Evolutionary conservation across 1,139 yeast genomes (phyloP).

Genomic region (Yamadazyma triangularis): DNA sequence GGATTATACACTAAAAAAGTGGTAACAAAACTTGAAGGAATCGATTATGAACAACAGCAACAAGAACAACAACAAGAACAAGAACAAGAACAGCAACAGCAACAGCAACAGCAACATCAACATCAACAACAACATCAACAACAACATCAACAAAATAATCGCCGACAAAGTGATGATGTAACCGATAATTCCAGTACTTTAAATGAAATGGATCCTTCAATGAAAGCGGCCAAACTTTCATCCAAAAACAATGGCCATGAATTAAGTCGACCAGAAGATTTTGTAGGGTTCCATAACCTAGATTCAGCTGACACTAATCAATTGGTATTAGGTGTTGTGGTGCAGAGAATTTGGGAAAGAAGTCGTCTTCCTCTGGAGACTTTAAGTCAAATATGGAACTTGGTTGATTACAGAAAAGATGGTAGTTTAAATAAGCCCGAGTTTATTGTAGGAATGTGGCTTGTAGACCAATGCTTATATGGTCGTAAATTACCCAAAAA

Average conservation of each 20-base stretch:
- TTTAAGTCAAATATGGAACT: constrained; percentile 66
- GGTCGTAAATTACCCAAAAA: constrained; percentile 81
- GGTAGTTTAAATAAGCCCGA: constrained; percentile 78
- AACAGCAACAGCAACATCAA: background rate
- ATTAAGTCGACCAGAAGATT: constrained; percentile 16
- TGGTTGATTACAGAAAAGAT: constrained; percentile 73
- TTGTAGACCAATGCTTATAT: constrained; percentile 91
- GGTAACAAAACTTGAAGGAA: constrained; percentile 31
- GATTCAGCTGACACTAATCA: constrained; percentile 29
- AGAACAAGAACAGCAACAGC: constrained; percentile 6
- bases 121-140: constrained; percentile 6
- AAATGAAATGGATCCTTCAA: constrained; percentile 22
- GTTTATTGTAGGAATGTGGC: constrained; percentile 92
- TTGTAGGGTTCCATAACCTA: constrained; percentile 28
- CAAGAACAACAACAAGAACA: constrained; percentile 8
- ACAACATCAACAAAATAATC: too few relatives aligned
- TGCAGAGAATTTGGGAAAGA: constrained; percentile 73
- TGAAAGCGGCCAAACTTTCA: constrained; percentile 28
- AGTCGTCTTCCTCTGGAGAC: constrained; percentile 65
- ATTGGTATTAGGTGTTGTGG: constrained; percentile 63
- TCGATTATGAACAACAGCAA: constrained; percentile 19
- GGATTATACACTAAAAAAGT: constrained; percentile 55
- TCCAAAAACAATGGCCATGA: constrained; percentile 13
- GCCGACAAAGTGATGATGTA: constrained; percentile 16
- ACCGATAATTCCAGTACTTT: constrained; percentile 13